Evolutionary conservation across 129 eudicot species (phyloP), one percentile per base, ranked within the genome.

Genomic region (Flaveria bidentis): DNA sequence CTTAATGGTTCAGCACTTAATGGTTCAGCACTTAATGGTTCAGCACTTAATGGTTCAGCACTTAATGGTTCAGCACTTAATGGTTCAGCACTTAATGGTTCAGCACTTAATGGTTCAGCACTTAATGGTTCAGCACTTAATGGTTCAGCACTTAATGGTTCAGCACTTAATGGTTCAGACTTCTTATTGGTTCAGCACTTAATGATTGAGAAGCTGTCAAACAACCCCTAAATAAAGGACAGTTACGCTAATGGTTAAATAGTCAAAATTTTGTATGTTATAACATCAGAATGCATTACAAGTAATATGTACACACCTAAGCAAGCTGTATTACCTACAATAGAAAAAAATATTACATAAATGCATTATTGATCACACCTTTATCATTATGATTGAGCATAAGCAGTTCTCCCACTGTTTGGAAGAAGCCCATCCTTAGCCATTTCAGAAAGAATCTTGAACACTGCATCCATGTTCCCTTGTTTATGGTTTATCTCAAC

Each of bases 361-460:
- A 61, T 74, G 70, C 56, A 74, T 23, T 41, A 57, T 4, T 26
- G 60, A 76, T 49, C 51, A 33, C 72, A 49, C 50, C 63, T 63
- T 64, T 53, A 45, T 52, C 22, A 64, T 76, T 76, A 79, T 79
- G 65, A 79, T 71, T 75, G 78, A 51, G 84, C 84, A 78, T 75
- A 83, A 26, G 81, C 83, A 76, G 85, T 87, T 82, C 53, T 84
- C 41, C 92, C 92, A 79, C 92, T 88, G 55, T 89, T 82, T 55
- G 97, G 99, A 80, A 91, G 97, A 76, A 95, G 87, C 49, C 99
- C 97, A 80, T 95, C 94, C 70, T 80, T 91, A 8, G 97, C 97
- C 99, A 95, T 91, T 78, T 91, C 96, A 30, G 82, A 71, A 72
- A 95, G 96, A 80, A 87, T 80, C 80, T 82, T 77, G 66, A 91